Base-by-base conservation (phyloP, 208 protist genomes). In the Trypanosoma theileri region DNA sequence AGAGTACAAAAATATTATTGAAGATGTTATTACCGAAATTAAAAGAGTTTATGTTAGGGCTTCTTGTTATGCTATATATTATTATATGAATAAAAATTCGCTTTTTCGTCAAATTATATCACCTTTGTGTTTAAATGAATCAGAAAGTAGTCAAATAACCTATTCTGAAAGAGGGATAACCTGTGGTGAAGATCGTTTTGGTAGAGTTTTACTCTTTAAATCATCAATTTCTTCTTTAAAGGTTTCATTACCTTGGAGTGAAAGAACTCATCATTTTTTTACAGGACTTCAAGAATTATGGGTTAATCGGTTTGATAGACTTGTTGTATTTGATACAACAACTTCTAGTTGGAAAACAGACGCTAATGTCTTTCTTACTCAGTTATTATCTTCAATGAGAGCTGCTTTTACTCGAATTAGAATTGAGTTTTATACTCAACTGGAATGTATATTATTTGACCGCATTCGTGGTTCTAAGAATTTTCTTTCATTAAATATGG, bases 371-470 rank as follows among this genome's bases (percentile, higher is more conserved):
- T 94, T 94, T 81, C 19, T 92, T 28, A 44, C 58, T 28, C 82
- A 93, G 53, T 16, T 93, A 17, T 73, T 40, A 14, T 78, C 50
- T 22, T 85, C 84, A 16, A 77, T 93, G 72, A 69, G 73, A 35
- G 80, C 85, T 10, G 84, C 80, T 8, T 77, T 96, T 66, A 83
- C 88, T n/a, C 62, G 81, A 22, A 82, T 96, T 51, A 77, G 86
- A 54, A 80, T 96, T 42, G 91, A 94, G 59, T 91, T 96, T 73
- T 96, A 92, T 65, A 74, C 81, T 4, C 77, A 89, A 48, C 64
- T 89, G 11, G 91, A 96, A 66, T 80, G 84, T 1, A 71, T 91
- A 69, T 91, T 96, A 57, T 92, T 88, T 69, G 58, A 62, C 1
- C 73, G 75, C 31, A 76, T 92, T 52, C 46, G 56, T 3, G 67